A percentile compares a stretch with the other conserved stretches of the same genome.
These are phyloP conservation scores for Myochromella boudieri DNA, from an alignment of 768 basidiomycete genomes.

Conservation along the genomic window DNA sequence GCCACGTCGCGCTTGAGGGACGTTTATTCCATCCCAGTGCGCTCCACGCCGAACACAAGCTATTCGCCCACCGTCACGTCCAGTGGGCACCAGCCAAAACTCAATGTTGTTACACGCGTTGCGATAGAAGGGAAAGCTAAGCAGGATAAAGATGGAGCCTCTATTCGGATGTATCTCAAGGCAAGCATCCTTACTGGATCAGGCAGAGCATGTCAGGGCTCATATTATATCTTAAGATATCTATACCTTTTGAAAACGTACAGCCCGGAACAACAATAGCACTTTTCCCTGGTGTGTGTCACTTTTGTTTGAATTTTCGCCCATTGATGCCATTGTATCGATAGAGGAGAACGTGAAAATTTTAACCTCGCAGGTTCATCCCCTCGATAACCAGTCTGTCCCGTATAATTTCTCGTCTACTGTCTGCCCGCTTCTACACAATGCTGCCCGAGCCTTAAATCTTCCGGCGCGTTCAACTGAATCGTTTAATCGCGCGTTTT, in stretches of 20 bases:
- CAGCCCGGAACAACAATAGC: slow-evolving; percentile 69
- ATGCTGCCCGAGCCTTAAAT: slow-evolving; percentile 67
- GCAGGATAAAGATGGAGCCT: slow-evolving; percentile 61
- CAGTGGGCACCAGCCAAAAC: slow-evolving; percentile 41
- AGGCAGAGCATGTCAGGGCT: slow-evolving; percentile 1
- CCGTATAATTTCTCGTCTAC: slow-evolving; percentile 76
- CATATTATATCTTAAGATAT: slow-evolving; percentile 40
- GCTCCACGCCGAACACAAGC: slow-evolving; percentile 26
- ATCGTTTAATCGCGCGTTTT: slow-evolving; percentile 60
- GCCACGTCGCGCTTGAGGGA: slow-evolving; percentile 16
- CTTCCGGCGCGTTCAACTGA: slow-evolving; percentile 60
- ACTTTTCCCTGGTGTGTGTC: slow-evolving; percentile 64
- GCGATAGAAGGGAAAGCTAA: slow-evolving; percentile 75
- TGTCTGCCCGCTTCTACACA: slow-evolving; percentile 61
- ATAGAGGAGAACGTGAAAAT: slow-evolving; percentile 82
- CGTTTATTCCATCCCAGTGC: slow-evolving; percentile 18
- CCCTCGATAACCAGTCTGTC: slow-evolving; percentile 65
- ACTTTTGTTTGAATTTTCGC: background rate
- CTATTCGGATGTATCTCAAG: slow-evolving; percentile 77
- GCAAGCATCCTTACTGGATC: slow-evolving; percentile 31
- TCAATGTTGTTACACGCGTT: slow-evolving; percentile 72
- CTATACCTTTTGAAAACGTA: slow-evolving; percentile 64
- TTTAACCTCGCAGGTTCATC: slow-evolving; percentile 71
- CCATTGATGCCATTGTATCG: background rate
- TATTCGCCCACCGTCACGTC: slow-evolving; percentile 50